Evolutionary conservation across 257 asterid species (phyloP).

Genomic region (Leptodermis oblonga): DNA sequence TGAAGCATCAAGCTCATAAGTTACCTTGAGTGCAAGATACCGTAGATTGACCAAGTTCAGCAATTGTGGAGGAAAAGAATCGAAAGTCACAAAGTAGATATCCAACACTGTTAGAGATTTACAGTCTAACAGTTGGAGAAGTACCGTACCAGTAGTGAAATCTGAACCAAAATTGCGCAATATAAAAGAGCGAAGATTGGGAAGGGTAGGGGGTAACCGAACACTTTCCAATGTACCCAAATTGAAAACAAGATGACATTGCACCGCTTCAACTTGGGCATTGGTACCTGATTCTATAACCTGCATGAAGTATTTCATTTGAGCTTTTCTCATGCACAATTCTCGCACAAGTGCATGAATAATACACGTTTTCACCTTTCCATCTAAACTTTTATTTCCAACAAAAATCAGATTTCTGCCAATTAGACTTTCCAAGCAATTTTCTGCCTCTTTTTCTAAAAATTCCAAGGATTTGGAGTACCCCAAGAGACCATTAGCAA

Average conservation of each 20-base stretch:
- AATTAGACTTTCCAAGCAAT: conserved; percentile 36
- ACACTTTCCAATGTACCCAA: conserved; percentile 8
- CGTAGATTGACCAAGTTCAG: neutral
- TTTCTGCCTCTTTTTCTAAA: conserved; percentile 34
- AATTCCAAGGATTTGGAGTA: neutral
- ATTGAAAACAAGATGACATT: conserved; percentile 22
- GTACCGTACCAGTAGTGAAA: neutral
- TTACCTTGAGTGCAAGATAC: neutral
- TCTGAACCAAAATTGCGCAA: neutral
- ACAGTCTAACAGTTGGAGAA: conserved; percentile 12
- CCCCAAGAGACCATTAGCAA: conserved; percentile 39
- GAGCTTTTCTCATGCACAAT: conserved; percentile 35
- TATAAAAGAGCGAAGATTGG: neutral
- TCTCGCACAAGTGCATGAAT: conserved; percentile 35
- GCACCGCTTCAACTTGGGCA: too few species aligned
- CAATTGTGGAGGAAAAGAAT: neutral
- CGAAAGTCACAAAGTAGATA: conserved; percentile 17
- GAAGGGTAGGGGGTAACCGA: conserved; percentile 13
- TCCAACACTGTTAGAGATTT: conserved; percentile 31
- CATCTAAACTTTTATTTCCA: conserved; percentile 20
- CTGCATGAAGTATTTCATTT: conserved; percentile 29
- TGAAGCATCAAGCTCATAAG: conserved; percentile 17
- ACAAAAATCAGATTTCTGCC: conserved; percentile 28
- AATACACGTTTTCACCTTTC: conserved; percentile 29
- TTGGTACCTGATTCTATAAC: too few species aligned